Evolutionary conservation across 2,329 filamentous ascomycete genomes (phyloP).

Genomic region (Lasiodiplodia citricola): DNA sequence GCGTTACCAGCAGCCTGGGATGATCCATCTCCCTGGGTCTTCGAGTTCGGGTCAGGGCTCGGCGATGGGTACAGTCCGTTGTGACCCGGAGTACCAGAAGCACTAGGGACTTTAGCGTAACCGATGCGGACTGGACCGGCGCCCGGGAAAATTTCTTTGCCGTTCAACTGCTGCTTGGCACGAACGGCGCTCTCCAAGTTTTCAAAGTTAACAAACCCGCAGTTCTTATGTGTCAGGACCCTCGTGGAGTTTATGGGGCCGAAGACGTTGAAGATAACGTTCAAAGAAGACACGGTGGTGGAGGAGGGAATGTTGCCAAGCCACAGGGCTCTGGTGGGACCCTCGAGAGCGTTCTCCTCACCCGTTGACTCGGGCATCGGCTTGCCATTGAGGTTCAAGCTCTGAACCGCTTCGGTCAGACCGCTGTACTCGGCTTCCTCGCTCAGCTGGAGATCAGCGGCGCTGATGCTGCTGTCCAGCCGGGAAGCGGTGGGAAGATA

Average conservation of each 20-base stretch:
- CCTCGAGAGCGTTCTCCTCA: constrained; percentile 82
- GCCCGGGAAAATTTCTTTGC: constrained; percentile 97
- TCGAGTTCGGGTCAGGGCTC: constrained; percentile 77
- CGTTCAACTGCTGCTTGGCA: constrained; percentile 86
- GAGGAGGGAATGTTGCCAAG: constrained; percentile 97
- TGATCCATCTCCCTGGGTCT: constrained; percentile 29
- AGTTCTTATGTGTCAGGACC: constrained; percentile 98
- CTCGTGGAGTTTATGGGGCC: constrained; percentile 89
- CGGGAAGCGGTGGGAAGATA: constrained; percentile 79
- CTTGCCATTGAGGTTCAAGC: constrained; percentile 74
- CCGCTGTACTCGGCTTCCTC: constrained; percentile 82
- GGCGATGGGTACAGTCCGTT: constrained; percentile 89
- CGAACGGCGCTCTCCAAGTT: constrained; percentile 86
- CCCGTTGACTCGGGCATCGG: constrained; percentile 63
- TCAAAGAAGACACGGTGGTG: constrained; percentile 91
- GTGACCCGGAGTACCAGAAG: constrained; percentile 84
- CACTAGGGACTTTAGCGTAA: constrained; percentile 93
- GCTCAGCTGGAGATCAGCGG: constrained; percentile 73
- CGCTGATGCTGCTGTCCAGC: constrained; percentile 76
- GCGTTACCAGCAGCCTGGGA: constrained; percentile 42
- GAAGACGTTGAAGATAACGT: constrained; percentile 93
- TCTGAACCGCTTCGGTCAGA: constrained; percentile 80
- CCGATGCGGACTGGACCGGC: constrained; percentile 94
- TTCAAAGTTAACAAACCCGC: constrained; percentile 98
- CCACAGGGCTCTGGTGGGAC: constrained; percentile 92